Percentiles rank a stretch among this genome's conserved stretches.
phyloP scores from a whole-genome alignment of 2,329 filamentous ascomycete genomes.

The Hymenoscyphus infarciens region DNA sequence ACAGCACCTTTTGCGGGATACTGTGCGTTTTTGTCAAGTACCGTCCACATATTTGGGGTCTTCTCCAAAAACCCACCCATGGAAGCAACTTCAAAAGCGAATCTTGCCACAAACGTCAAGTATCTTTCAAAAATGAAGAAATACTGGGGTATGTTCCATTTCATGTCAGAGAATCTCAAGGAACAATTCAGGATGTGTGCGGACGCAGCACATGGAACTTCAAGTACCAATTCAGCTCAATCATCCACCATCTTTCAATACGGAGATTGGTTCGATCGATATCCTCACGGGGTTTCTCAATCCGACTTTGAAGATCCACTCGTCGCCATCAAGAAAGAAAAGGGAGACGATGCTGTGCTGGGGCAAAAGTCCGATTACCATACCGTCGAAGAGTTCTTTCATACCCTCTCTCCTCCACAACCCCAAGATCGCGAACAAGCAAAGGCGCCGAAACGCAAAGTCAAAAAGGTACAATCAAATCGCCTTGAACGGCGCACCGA shows the following conservation, averaged over 20 bases:
- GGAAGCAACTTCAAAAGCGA: conserved; percentile 75
- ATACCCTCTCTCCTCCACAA: conserved; percentile 65
- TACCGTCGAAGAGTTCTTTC: conserved; percentile 92
- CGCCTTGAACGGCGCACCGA: conserved; percentile 23
- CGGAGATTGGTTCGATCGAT: conserved; percentile 94
- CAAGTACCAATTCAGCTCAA: conserved; percentile 43
- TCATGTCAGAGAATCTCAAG: conserved; percentile 88
- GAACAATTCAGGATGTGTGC: conserved; percentile 82
- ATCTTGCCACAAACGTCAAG: conserved; percentile 81
- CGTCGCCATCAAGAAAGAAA: conserved; percentile 65
- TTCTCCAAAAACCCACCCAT: conserved; percentile 79
- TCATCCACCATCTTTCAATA: conserved; percentile 78
- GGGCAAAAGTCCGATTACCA: conserved; percentile 88
- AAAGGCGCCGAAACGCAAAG: conserved; percentile 37
- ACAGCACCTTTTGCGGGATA: conserved; percentile 93
- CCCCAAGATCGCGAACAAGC: conserved; percentile 30
- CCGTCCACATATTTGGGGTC: conserved; percentile 89
- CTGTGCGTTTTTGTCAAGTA: conserved; percentile 88
- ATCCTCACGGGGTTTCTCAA: conserved; percentile 85
- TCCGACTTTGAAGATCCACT: conserved; percentile 78
- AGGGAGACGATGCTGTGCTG: conserved; percentile 80
- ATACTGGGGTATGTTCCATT: conserved; percentile 98
- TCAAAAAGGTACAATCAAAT: conserved; percentile 37
- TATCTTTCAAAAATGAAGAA: conserved; percentile 94
- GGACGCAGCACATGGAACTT: conserved; percentile 70